A percentile compares a stretch with the other conserved stretches of the same genome.
Conservation (phyloP, 2,329 filamentous ascomycete species). For the Fusarium nygamai region DNA sequence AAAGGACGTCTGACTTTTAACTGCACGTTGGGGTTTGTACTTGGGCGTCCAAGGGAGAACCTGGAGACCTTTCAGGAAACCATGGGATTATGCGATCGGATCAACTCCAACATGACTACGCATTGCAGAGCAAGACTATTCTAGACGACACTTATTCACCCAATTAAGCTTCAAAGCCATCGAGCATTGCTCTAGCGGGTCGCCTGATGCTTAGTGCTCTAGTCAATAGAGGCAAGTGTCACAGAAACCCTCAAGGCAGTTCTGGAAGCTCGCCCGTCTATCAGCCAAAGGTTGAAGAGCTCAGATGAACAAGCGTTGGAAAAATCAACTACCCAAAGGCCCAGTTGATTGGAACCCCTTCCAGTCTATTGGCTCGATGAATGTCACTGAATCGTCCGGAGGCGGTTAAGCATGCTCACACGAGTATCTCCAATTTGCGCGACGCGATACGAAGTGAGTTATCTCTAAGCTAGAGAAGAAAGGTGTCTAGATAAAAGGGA, state of each 20-base stretch:
- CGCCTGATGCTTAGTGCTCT: neutral
- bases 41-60: no score
- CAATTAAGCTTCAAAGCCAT: neutral
- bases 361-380: no score
- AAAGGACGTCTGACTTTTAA: neutral
- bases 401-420: fast-evolving
- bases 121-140: no score
- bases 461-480: neutral
- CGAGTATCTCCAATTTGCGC: neutral
- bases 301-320: no score
- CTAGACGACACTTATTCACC: neutral
- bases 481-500: neutral
- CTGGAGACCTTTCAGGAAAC: no score
- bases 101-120: no score
- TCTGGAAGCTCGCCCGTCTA: neutral
- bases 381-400: fast-evolving
- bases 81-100: no score
- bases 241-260: fast-evolving
- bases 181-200: neutral
- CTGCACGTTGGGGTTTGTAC: no score
- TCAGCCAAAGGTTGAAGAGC: no score
- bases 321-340: no score
- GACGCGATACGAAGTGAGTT: neutral
- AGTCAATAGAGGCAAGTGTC: fast-evolving
- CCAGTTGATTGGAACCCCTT: no score